Percentiles rank a stretch among this genome's conserved stretches.
Conservation (phyloP, 371 early-diverging fungal species). For the Mucor racemosus region DNA sequence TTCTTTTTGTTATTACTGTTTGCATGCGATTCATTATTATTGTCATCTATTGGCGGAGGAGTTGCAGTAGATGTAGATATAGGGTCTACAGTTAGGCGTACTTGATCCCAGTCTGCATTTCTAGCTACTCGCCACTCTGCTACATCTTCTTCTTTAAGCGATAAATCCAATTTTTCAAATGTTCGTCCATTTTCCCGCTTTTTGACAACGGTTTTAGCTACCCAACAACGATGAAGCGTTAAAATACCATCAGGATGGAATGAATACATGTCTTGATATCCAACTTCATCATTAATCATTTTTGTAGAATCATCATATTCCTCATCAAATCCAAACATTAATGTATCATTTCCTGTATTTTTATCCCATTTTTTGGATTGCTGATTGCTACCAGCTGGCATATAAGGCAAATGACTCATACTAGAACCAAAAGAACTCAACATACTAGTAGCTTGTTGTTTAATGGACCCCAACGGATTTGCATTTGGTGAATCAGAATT, state of each 20-base stretch:
- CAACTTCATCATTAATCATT: constrained; percentile 48
- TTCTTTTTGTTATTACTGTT: constrained; percentile 7
- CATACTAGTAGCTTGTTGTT: constrained; percentile 47
- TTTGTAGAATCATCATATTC: constrained; percentile 48
- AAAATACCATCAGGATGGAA: constrained; percentile 63
- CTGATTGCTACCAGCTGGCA: constrained; percentile 17
- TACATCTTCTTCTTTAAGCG: constrained; percentile 60
- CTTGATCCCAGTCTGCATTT: constrained; percentile 53
- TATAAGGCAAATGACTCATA: constrained; percentile 26
- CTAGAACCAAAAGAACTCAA: constrained; percentile 41
- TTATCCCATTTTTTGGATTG: constrained; percentile 30
- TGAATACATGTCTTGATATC: constrained; percentile 64
- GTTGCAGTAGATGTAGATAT: neutral
- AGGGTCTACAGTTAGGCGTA: constrained; percentile 29
- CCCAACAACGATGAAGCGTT: constrained; percentile 66
- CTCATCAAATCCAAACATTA: constrained; percentile 60
- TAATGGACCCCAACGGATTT: constrained; percentile 20
- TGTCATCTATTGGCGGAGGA: neutral
- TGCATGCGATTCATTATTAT: neutral
- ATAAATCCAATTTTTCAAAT: constrained; percentile 56
- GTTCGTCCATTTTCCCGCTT: constrained; percentile 57
- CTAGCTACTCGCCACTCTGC: constrained; percentile 67
- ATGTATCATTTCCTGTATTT: constrained; percentile 37
- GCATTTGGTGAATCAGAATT: constrained; percentile 7
- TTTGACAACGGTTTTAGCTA: constrained; percentile 53